These are phyloP conservation scores for Licmophora abbreviata DNA, from an alignment of 108 stramenopile species.

Conservation along the genomic window DNA sequence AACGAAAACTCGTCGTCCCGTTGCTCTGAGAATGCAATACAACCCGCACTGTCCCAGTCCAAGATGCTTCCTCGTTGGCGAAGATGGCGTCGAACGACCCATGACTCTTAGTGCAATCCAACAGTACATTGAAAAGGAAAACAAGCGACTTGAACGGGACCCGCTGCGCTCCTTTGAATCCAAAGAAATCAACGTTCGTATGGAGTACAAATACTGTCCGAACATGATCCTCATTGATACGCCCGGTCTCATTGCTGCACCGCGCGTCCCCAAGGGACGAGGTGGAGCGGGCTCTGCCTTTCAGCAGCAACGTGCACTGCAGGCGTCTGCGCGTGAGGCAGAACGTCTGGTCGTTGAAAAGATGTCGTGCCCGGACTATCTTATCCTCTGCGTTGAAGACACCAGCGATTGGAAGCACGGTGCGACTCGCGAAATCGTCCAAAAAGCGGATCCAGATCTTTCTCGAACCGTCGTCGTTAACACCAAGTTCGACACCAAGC, in stretches of 20 bases:
- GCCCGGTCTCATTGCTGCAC: constrained; percentile 80
- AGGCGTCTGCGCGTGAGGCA: constrained; percentile 72
- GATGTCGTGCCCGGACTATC: constrained; percentile 82
- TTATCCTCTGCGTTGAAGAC: constrained; percentile 93
- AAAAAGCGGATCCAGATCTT: constrained; percentile 85
- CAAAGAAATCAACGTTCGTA: constrained; percentile 85
- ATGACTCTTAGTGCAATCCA: constrained; percentile 56
- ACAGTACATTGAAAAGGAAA: constrained; percentile 88
- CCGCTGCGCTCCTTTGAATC: constrained; percentile 82
- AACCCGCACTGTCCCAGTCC: constrained; percentile 81
- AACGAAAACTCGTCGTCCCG: constrained; percentile 86
- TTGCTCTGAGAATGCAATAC: constrained; percentile 93
- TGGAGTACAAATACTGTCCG: constrained; percentile 94
- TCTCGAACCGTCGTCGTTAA: constrained; percentile 89
- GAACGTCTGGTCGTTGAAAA: constrained; percentile 82
- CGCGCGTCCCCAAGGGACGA: constrained; percentile 45
- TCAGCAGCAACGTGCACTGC: constrained; percentile 67
- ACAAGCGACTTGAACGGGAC: constrained; percentile 78
- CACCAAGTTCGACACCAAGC: constrained; percentile 91
- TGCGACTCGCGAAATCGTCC: constrained; percentile 63
- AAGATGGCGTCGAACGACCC: constrained; percentile 61
- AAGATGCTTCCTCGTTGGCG: constrained; percentile 66
- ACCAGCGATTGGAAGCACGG: constrained; percentile 93
- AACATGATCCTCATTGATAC: constrained; percentile 94
- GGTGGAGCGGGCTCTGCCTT: constrained; percentile 35